A percentile compares a stretch with the other conserved stretches of the same genome.
phyloP scores from a whole-genome alignment of 345 rosid genomes.

The Eucalyptus viminalis region DNA sequence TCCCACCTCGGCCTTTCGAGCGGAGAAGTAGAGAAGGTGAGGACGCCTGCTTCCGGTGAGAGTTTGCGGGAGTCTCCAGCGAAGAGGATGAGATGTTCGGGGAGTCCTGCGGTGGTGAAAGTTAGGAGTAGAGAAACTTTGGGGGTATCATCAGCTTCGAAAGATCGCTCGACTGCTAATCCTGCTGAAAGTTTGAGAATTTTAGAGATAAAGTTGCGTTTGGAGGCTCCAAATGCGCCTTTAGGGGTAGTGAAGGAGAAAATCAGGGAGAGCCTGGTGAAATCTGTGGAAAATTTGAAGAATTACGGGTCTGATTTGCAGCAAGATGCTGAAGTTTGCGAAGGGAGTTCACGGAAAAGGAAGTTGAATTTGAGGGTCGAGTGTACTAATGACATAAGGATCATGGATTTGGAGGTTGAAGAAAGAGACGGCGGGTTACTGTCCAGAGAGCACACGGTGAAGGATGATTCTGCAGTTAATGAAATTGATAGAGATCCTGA shows the following conservation, averaged over 20 bases:
- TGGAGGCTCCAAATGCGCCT: background rate
- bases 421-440: background rate
- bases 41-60: background rate
- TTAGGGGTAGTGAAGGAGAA: background rate
- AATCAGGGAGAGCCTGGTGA: background rate
- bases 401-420: background rate
- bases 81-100: background rate
- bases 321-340: background rate
- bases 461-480: background rate
- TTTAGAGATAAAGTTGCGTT: background rate
- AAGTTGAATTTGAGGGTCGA: background rate
- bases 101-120: background rate
- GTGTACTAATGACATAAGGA: background rate
- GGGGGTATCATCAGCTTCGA: background rate
- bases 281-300: constrained; percentile 9
- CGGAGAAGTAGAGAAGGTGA: background rate
- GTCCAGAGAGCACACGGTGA: background rate
- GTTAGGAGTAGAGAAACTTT: background rate
- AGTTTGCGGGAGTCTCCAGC: background rate
- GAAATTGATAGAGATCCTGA: background rate
- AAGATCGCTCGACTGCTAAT: background rate
- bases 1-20: background rate
- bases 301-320: background rate
- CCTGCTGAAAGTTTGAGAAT: background rate
- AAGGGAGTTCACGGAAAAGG: background rate